Percentiles rank a stretch among this genome's conserved stretches.
Evolutionary conservation across 257 asterid genomes (phyloP).

Genomic region (Solanum arcanum): DNA sequence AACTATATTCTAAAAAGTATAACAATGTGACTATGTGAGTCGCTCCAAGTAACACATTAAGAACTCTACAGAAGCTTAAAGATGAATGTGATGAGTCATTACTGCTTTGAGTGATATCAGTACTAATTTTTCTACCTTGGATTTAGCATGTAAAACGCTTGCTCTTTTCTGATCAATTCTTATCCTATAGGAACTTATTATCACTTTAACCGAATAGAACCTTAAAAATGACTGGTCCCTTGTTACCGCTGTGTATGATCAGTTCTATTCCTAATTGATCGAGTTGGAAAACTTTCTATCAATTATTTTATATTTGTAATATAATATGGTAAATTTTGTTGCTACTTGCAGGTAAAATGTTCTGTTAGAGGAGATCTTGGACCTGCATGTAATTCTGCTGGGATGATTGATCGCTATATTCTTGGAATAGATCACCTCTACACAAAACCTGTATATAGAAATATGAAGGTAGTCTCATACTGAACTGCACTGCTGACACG

Average conservation of each 20-base stretch:
- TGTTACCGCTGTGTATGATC: background rate
- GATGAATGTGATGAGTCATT: background rate
- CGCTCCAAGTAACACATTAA: background rate
- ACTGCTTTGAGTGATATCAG: background rate
- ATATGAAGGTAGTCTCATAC: conserved; percentile 45
- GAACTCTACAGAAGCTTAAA: background rate
- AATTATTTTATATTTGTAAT: background rate
- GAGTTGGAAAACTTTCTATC: background rate
- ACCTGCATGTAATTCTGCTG: conserved; percentile 87
- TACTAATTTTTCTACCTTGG: background rate
- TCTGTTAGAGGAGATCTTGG: conserved; percentile 75
- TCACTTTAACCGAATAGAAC: background rate
- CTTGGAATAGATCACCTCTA: conserved; percentile 72
- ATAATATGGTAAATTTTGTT: background rate
- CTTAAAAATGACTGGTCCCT: background rate
- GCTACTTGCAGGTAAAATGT: conserved; percentile 54
- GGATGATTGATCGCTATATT: conserved; percentile 65
- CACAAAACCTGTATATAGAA: conserved; percentile 60
- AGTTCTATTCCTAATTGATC: background rate
- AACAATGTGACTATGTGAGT: background rate
- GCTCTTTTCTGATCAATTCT: background rate
- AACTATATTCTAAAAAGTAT: background rate
- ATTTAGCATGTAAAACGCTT: background rate
- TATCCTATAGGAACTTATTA: background rate
- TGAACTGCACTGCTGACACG: background rate